Base-by-base conservation (phyloP, 805 yeast genomes). In the Jamesozyma spencerorum region DNA sequence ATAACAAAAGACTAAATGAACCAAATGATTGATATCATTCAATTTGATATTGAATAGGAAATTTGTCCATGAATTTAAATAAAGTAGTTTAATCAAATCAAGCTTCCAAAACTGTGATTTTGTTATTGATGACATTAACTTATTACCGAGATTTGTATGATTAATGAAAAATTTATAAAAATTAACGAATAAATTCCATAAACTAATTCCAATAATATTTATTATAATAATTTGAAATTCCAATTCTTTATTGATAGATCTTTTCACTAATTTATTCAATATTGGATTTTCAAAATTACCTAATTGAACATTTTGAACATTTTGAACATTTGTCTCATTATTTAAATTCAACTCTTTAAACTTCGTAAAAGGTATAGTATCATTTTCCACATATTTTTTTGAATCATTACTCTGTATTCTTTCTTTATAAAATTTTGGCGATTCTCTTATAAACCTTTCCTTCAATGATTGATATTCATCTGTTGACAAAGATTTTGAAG, bases 231-330 rank as follows among this genome's bases (percentile, higher is more conserved):
- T 56, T 41, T 55, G 58, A 3, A 66, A 49, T 39, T 65, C 66
- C 7, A 59, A 50, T 47, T 70, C 74, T 45, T 67, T 70, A 42
- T 68, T 69, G 6, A 66, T 60, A 13, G 66, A 55, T 39, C 70
- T 52, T 10, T 52, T 45, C 20, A 63, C 59, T 20, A 66, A 48
- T 34, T 53, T 51, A 5, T 44, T 34, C 18, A 63, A 38, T 5
- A 52, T 48, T 12, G 62, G 63, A 39, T 51, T 59, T 46, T 59
- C 64, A 42, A 48, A 59, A 35, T 46, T 48, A 6, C 61, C 60
- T 15, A 55, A 38, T 28, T n/a, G n/a, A n/a, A n/a, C n/a, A n/a
- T n/a, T n/a, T n/a, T n/a, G n/a, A n/a, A n/a, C n/a, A n/a, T n/a
- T n/a, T n/a, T n/a, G n/a, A n/a, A n/a, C n/a, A n/a, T n/a, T n/a